phyloP scores from a whole-genome alignment of 1,284 basidiomycete species.

The Ganoderma lingzhi region DNA sequence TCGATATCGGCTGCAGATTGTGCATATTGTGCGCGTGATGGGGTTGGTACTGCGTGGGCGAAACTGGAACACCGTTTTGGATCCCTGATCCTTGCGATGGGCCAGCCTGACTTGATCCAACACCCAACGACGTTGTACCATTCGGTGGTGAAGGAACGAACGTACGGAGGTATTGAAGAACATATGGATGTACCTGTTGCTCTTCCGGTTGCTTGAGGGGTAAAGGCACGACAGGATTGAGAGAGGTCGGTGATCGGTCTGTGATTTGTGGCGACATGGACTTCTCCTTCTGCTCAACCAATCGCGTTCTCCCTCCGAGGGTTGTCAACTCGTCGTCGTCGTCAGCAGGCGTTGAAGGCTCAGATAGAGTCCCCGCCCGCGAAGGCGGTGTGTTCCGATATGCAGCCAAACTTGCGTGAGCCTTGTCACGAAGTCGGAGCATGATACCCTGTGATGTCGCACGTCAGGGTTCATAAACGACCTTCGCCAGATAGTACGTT shows the following conservation, averaged over 20 bases:
- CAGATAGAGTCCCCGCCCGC: conserved; percentile 52
- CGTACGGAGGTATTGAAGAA: conserved; percentile 72
- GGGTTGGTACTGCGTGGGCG: conserved; percentile 34
- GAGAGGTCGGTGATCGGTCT: conserved; percentile 73
- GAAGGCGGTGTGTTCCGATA: conserved; percentile 63
- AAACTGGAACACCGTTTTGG: conserved; percentile 31
- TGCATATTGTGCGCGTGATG: conserved; percentile 29
- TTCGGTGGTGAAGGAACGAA: conserved; percentile 51
- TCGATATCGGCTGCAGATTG: conserved; percentile 28
- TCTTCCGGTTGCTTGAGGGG: conserved; percentile 42
- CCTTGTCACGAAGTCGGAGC: conserved; percentile 64
- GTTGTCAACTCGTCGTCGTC: conserved; percentile 76
- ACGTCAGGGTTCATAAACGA: neutral
- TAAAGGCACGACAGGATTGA: conserved; percentile 62
- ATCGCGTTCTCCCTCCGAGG: conserved; percentile 74
- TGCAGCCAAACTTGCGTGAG: conserved; percentile 69
- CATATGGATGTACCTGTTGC: conserved; percentile 59
- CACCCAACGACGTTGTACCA: conserved; percentile 15
- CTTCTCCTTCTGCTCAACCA: conserved; percentile 70
- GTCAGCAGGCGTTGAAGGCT: conserved; percentile 57
- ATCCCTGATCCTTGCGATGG: conserved; percentile 28
- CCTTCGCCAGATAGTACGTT: conserved; percentile 33
- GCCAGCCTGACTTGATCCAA: conserved; percentile 24
- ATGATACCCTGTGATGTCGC: conserved; percentile 49
- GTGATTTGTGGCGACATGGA: conserved; percentile 55